These are phyloP conservation scores for Fraxinus sp. DNA, from an alignment of 305 asterid species.

Conservation along the genomic window DNA sequence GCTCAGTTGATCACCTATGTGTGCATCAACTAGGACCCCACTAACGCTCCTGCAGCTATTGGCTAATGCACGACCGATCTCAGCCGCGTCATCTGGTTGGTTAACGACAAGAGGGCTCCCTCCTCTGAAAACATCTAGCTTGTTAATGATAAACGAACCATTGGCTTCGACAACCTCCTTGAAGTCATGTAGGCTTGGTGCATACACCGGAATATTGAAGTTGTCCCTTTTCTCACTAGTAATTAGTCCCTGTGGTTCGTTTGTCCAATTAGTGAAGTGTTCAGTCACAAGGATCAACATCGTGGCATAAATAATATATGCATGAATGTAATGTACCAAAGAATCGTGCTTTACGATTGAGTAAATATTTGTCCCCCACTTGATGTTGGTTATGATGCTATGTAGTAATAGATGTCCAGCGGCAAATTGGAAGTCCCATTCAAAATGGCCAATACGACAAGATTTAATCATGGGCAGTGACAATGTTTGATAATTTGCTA, in stretches of 20 bases:
- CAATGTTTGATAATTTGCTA: not conserved
- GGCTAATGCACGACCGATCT: slow-evolving; percentile 83
- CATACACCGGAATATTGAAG: slow-evolving; percentile 90
- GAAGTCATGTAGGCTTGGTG: slow-evolving; percentile 86
- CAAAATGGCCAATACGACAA: not conserved
- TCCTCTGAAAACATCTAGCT: slow-evolving; percentile 73
- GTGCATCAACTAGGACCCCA: slow-evolving; percentile 92
- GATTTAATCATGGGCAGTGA: not conserved
- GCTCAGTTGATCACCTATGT: slow-evolving; percentile 72
- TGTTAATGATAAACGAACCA: slow-evolving; percentile 64
- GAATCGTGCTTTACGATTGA: not conserved
- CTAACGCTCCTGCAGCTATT: slow-evolving; percentile 79
- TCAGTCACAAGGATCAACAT: not conserved
- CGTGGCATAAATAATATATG: not conserved
- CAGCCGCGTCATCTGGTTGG: slow-evolving; percentile 71
- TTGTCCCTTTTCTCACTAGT: slow-evolving; percentile 69
- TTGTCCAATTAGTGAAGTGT: not conserved
- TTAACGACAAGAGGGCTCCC: slow-evolving; percentile 91
- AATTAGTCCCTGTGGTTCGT: slow-evolving; percentile 56
- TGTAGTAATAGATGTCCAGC: not conserved
- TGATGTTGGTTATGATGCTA: not conserved
- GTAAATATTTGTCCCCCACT: not conserved
- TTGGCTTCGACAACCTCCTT: slow-evolving; percentile 81
- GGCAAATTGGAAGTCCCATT: not conserved
- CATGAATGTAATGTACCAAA: not conserved